Percentiles rank a stretch among this genome's conserved stretches.
Evolutionary conservation across 1,284 basidiomycete genomes (phyloP).

Genomic region (Mycena citricolor): DNA sequence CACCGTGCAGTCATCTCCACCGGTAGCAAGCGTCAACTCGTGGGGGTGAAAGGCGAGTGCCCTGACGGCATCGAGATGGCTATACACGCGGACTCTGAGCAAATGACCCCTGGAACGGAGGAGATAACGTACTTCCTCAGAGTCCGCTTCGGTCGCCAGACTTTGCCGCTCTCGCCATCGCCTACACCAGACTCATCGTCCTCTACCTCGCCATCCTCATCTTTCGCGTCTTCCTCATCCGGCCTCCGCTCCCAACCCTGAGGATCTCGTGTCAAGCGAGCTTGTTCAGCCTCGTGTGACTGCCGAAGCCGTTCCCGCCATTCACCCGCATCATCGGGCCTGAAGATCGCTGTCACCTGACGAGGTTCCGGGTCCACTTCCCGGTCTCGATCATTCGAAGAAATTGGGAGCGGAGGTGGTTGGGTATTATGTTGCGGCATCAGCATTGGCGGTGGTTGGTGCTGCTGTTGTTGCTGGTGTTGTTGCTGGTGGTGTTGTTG

Average conservation of each 20-base stretch:
- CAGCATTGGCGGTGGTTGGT: slow-evolving; percentile 27
- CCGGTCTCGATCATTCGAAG: slow-evolving; percentile 40
- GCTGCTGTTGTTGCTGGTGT: slow-evolving; percentile 33
- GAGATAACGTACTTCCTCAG: slow-evolving; percentile 74
- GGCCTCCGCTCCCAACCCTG: slow-evolving; percentile 41
- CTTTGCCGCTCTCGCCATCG: slow-evolving; percentile 67
- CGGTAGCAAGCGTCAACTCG: slow-evolving; percentile 83
- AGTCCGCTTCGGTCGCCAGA: slow-evolving; percentile 83
- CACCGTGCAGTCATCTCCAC: slow-evolving; percentile 92
- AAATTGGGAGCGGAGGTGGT: slow-evolving; percentile 19
- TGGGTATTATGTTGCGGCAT: slow-evolving; percentile 22
- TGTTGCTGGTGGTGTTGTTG: slow-evolving; percentile 35
- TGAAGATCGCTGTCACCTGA: slow-evolving; percentile 80
- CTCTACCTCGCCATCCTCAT: slow-evolving; percentile 65
- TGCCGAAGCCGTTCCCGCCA: slow-evolving; percentile 77
- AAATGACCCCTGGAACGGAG: slow-evolving; percentile 19
- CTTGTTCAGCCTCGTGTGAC: slow-evolving; percentile 59
- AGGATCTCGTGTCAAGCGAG: slow-evolving; percentile 39
- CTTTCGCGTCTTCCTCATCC: slow-evolving; percentile 50
- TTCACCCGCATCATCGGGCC: slow-evolving; percentile 78
- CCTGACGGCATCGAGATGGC: slow-evolving; percentile 92
- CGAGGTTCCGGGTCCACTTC: slow-evolving; percentile 51
- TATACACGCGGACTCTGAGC: slow-evolving; percentile 35
- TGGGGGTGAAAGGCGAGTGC: slow-evolving; percentile 86
- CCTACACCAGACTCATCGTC: slow-evolving; percentile 66